Percentiles rank a stretch among this genome's conserved stretches.
Evolutionary conservation across 2,329 filamentous ascomycete genomes (phyloP).

Genomic region (Beauveria brongniartii): DNA sequence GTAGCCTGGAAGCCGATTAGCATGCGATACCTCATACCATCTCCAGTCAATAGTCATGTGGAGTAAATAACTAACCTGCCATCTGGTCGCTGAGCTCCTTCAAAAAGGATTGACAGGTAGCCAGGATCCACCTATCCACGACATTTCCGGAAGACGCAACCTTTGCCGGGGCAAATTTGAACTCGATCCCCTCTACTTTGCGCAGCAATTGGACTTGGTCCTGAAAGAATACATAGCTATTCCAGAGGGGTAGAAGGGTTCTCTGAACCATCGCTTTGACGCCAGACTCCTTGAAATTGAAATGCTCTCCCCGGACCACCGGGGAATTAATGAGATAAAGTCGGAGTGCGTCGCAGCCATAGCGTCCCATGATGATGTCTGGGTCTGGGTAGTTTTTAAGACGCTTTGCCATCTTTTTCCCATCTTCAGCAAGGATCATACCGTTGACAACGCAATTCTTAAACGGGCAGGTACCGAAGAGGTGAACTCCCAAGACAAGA

Average conservation of each 20-base stretch:
- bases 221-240: constrained; percentile 94
- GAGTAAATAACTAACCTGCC: no score
- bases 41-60: no score
- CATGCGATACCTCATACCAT: no score
- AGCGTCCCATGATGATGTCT: constrained; percentile 70
- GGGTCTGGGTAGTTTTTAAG: constrained; percentile 96
- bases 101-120: constrained; percentile 84
- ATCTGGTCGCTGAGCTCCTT: constrained; percentile 23
- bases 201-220: constrained; percentile 79
- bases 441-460: constrained; percentile 96
- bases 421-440: constrained; percentile 86
- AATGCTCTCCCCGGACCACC: constrained; percentile 81
- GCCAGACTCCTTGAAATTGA: constrained; percentile 84
- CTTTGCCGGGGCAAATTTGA: constrained; percentile 69
- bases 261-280: constrained; percentile 94
- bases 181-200: constrained; percentile 73
- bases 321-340: constrained; percentile 97
- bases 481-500: constrained; percentile 76
- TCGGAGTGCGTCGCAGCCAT: constrained; percentile 85
- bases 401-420: constrained; percentile 98
- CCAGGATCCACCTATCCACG: constrained; percentile 94
- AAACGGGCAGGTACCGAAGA: constrained; percentile 80
- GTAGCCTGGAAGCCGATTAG: no score
- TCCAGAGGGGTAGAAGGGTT: constrained; percentile 87
- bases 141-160: constrained; percentile 70